Evolutionary conservation across 179 eudicot species (phyloP).

Genomic region (Beta macrorhiza): DNA sequence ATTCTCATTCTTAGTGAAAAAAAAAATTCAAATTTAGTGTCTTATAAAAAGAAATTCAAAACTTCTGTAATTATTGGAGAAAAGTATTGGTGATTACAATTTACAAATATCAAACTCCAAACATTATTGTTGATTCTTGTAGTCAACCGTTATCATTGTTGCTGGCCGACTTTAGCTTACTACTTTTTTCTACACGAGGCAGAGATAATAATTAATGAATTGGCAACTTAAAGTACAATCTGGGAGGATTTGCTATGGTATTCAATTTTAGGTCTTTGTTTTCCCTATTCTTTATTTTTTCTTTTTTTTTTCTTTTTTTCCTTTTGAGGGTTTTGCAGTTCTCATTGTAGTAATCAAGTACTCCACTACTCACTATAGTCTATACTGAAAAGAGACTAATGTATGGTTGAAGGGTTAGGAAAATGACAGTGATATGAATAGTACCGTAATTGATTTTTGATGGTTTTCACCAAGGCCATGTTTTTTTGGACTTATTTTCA

Average conservation of each 20-base stretch:
- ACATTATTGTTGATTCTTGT: neutral
- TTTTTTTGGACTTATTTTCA: too few relatives aligned
- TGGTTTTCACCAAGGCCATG: neutral
- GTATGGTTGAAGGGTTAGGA: neutral
- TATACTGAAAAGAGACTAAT: neutral
- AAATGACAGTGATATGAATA: too few relatives aligned
- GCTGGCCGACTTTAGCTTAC: constrained; percentile 16
- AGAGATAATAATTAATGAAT: constrained; percentile 8
- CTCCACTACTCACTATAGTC: neutral
- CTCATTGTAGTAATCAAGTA: neutral
- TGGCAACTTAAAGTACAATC: constrained; percentile 17
- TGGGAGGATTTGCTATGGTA: neutral
- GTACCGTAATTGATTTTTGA: neutral
- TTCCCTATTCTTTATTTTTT: neutral
- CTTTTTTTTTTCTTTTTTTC: neutral
- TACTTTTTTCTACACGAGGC: constrained; percentile 17
- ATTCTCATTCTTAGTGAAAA: too few relatives aligned
- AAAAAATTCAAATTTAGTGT: too few relatives aligned
- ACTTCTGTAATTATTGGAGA: too few relatives aligned
- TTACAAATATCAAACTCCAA: too few relatives aligned
- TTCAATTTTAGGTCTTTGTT: neutral
- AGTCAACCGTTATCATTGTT: constrained; percentile 6
- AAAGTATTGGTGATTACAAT: too few relatives aligned
- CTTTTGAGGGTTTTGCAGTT: neutral
- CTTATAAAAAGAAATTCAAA: too few relatives aligned